These are phyloP conservation scores for Biscogniauxia marginata DNA, from an alignment of 2,329 filamentous ascomycete genomes.

Conservation along the genomic window DNA sequence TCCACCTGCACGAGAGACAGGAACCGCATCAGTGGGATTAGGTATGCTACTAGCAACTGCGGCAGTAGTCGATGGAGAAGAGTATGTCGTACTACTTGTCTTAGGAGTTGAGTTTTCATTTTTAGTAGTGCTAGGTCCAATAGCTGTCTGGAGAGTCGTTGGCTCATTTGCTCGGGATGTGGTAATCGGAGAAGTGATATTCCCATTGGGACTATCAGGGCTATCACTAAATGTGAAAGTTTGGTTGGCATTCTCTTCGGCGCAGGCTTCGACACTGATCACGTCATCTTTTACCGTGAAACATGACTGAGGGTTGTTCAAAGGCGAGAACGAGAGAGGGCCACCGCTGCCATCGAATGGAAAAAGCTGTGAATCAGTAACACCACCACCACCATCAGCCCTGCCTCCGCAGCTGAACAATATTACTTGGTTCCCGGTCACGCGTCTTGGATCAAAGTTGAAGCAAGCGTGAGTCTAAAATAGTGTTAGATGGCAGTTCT, in stretches of 20 bases:
- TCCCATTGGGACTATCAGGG: conserved; percentile 1
- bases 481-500: conserved; percentile 6
- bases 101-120: not conserved
- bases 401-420: conserved; percentile 60
- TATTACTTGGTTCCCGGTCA: conserved; percentile 50
- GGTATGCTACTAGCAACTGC: conserved; percentile 20
- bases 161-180: conserved; percentile 1
- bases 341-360: conserved; percentile 42
- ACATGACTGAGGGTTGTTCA: conserved; percentile 47
- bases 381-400: conserved; percentile 51
- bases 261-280: conserved; percentile 45
- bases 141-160: not conserved
- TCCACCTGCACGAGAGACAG: conserved; percentile 52
- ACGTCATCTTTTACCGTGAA: conserved; percentile 43
- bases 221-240: conserved; percentile 36
- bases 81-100: not conserved
- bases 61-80: conserved; percentile 1
- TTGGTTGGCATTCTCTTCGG: conserved; percentile 40
- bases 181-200: conserved; percentile 2
- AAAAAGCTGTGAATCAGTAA: conserved; percentile 53
- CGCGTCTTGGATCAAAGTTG: conserved; percentile 55
- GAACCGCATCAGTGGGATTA: conserved; percentile 42
- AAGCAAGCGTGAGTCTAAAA: conserved; percentile 53
- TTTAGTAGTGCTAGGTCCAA: not conserved
- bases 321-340: conserved; percentile 44